Conservation (phyloP, 495 filamentous ascomycete genomes). For the Penicillium macrosclerotiorum region DNA sequence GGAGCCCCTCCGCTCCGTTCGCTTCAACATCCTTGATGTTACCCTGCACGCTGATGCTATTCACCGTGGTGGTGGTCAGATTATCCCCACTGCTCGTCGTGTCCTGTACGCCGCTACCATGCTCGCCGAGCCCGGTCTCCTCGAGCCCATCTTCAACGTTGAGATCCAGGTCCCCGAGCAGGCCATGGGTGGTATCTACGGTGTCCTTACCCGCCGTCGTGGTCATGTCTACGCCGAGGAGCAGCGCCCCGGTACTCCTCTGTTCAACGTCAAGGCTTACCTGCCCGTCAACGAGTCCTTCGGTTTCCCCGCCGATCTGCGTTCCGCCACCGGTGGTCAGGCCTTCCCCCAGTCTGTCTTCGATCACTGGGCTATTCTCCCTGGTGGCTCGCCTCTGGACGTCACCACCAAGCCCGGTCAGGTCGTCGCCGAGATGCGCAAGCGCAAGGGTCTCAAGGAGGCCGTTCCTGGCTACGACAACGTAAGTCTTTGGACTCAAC, state of each 20-base stretch:
- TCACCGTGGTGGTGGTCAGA: slow-evolving; percentile 97
- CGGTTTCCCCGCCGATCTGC: slow-evolving; percentile 98
- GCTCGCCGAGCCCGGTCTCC: slow-evolving; percentile 83
- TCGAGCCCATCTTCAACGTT: slow-evolving; percentile 97
- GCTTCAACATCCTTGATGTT: slow-evolving; percentile 99
- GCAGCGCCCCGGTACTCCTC: slow-evolving; percentile 96
- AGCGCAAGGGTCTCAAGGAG: slow-evolving; percentile 99
- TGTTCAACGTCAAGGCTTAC: slow-evolving; percentile 99
- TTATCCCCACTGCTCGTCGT: slow-evolving; percentile 98
- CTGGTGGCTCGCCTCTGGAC: slow-evolving; percentile 93
- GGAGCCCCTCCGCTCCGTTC: slow-evolving; percentile 94
- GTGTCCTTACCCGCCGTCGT: slow-evolving; percentile 95
- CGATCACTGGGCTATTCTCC: slow-evolving; percentile 95
- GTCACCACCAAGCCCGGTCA: slow-evolving; percentile 78
- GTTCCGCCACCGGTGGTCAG: slow-evolving; percentile 88
- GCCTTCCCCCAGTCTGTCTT: slow-evolving; percentile 99
- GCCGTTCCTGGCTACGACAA: slow-evolving; percentile 86
- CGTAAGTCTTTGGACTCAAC: no score
- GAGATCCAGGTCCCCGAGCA: slow-evolving; percentile 98
- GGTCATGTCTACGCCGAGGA: slow-evolving; percentile 99
- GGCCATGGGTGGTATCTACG: slow-evolving; percentile 99
- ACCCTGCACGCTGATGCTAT: slow-evolving; percentile 99
- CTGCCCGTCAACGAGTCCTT: slow-evolving; percentile 99
- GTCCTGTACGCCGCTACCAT: slow-evolving; percentile 91
- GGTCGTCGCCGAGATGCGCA: slow-evolving; percentile 85